Evolutionary conservation across 352 stramenopile species (phyloP).

Genomic region (Globisporangium sylvaticum): DNA sequence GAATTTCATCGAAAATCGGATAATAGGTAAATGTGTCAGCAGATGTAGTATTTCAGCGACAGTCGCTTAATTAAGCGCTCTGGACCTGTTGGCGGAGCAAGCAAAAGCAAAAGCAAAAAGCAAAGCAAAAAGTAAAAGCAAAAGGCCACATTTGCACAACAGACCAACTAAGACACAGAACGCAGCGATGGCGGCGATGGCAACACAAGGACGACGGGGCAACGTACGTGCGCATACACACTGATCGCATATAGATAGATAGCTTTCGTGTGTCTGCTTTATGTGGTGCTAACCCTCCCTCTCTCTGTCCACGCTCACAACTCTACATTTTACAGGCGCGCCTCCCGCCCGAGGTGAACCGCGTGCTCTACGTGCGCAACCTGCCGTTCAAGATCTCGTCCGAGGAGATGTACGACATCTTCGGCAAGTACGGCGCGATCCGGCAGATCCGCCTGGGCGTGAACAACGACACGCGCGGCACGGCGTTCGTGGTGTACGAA

Average conservation of each 20-base stretch:
- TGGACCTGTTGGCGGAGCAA: background rate
- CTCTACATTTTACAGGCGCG: slow-evolving; percentile 41
- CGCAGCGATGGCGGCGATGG: background rate
- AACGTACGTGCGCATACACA: background rate
- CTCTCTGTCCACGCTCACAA: background rate
- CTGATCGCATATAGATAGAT: background rate
- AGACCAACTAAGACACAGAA: background rate
- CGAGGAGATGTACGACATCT: slow-evolving; percentile 99
- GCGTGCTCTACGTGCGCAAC: slow-evolving; percentile 96
- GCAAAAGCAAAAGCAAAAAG: too few relatives aligned
- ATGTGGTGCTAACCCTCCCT: too few relatives aligned
- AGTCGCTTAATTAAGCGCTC: too few relatives aligned
- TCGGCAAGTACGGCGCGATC: slow-evolving; percentile 99
- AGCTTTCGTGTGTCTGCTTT: background rate
- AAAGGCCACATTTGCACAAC: too few relatives aligned
- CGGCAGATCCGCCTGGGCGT: slow-evolving; percentile 94
- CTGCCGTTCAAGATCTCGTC: slow-evolving; percentile 98
- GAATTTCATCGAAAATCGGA: background rate
- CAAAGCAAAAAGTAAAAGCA: too few relatives aligned
- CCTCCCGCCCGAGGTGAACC: slow-evolving; percentile 97
- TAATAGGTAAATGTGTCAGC: too few relatives aligned
- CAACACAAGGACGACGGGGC: slow-evolving; percentile 6
- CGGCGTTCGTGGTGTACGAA: slow-evolving; percentile 98
- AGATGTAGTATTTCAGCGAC: too few relatives aligned
- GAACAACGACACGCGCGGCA: slow-evolving; percentile 95